Conservation (phyloP, 306 rosid genomes). For the Rosa rugosa region DNA sequence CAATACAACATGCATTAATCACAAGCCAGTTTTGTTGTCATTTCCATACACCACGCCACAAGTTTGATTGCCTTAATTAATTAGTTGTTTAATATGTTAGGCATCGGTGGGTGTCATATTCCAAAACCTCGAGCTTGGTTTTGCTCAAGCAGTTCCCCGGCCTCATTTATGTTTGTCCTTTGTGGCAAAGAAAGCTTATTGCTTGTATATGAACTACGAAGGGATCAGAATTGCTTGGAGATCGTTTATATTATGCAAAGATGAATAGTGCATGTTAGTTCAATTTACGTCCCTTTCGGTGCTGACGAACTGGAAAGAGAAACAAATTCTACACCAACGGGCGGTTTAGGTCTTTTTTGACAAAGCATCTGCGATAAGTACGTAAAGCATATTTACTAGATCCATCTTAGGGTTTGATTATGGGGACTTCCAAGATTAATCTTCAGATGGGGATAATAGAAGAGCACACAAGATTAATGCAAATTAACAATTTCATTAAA, state of each 20-base stretch:
- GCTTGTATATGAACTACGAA: slow-evolving; percentile 1
- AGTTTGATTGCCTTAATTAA: background rate
- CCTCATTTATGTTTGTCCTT: slow-evolving; percentile 4
- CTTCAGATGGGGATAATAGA: no score
- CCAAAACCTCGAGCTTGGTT: background rate
- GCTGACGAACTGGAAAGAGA: slow-evolving; percentile 5
- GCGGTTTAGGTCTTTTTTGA: no score
- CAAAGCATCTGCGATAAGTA: no score
- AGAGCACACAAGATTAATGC: no score
- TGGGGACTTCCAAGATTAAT: no score
- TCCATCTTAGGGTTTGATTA: no score
- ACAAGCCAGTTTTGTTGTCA: background rate
- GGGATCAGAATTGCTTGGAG: background rate
- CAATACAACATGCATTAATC: background rate
- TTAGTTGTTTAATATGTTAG: background rate
- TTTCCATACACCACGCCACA: background rate
- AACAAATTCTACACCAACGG: background rate
- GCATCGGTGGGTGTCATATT: background rate
- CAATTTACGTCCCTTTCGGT: slow-evolving; percentile 1
- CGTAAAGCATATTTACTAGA: no score
- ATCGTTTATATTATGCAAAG: background rate
- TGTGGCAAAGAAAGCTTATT: background rate
- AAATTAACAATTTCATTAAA: no score
- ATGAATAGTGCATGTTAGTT: background rate
- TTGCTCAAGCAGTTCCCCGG: background rate